Base-by-base conservation (phyloP, 192 early-diverging fungal species). In the Coemansia sp. region DNA sequence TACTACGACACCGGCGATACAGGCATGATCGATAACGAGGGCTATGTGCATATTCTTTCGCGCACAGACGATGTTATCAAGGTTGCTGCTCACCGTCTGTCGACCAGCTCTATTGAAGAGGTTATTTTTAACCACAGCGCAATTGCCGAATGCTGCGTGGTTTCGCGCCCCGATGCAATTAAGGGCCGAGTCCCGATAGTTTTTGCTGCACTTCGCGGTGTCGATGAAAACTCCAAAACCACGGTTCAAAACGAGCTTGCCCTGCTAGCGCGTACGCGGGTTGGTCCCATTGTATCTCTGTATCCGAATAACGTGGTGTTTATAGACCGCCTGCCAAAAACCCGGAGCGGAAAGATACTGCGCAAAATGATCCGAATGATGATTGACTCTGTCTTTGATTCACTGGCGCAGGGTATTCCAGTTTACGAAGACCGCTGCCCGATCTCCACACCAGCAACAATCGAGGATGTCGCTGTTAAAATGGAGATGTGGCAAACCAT, bases 201-300 rank as follows among this genome's bases (percentile, higher is more conserved):
- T 12, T 69, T 90, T 67, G 71, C 87, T 17, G 89, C 87, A 1
- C 66, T 85, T 2, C 32, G 66, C 20, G 74, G 64, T 7, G 61
- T 69, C 34, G 51, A 65, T 2, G 34, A 32, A 5, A 29, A 50
- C 6, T 36, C 66, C 2, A 30, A 22, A 1, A 50, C 68, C 12
- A 57, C 71, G 36, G 69, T 84, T 18, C 70, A 65, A 18, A 30
- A 40, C 18, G 88, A 93, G 22, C 76, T 93, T 1, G 77, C 87
- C 6, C 74, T 71, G 32, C 83, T 86, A 52, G 87, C 91, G 0
- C 83, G 94, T 38, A 59, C 69, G 25, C 84, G 89, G 36, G 82
- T 96, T 20, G 94, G 94, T 2, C 90, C 94, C 1, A 89, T 96
- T 49, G 94, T 91, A 4, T 92, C 90, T 40, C 87, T 93, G 60